phyloP scores from a whole-genome alignment of 2,329 filamentous ascomycete genomes.

The Xylaria sp. region DNA sequence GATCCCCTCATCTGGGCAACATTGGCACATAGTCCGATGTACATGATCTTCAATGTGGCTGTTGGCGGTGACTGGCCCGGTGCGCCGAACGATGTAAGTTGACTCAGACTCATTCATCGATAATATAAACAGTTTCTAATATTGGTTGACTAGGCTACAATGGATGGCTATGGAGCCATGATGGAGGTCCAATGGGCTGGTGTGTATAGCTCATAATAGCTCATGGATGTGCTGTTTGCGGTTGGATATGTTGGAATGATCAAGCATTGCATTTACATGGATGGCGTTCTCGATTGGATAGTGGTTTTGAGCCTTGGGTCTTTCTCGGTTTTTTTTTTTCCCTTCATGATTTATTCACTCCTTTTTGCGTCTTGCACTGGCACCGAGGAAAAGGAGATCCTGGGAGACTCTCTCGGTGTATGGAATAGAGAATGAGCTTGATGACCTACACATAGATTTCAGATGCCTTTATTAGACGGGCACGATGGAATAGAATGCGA shows the following conservation, averaged over 20 bases:
- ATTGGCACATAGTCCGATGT: slow-evolving; percentile 45
- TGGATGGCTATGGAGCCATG: slow-evolving; percentile 31
- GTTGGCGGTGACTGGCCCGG: slow-evolving; percentile 48
- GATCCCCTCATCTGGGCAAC: slow-evolving; percentile 44
- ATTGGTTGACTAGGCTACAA: slow-evolving; percentile 19
- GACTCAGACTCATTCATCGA: neutral
- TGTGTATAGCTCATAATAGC: slow-evolving; percentile 31
- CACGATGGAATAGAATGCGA: too few relatives aligned
- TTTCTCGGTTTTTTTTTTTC: neutral
- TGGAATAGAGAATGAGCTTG: neutral
- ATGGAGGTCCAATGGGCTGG: slow-evolving; percentile 33
- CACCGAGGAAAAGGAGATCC: neutral
- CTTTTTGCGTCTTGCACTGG: neutral
- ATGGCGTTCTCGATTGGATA: slow-evolving; percentile 22
- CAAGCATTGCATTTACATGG: neutral
- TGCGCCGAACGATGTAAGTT: slow-evolving; percentile 27
- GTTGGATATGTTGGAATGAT: neutral
- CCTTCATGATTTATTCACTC: neutral
- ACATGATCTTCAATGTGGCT: slow-evolving; percentile 51
- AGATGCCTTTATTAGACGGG: too few relatives aligned
- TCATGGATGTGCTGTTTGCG: slow-evolving; percentile 19
- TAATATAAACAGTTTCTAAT: slow-evolving; percentile 15
- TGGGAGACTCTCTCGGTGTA: neutral
- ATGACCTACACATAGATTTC: too few relatives aligned
- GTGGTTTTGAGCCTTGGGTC: slow-evolving; percentile 12